Conservation (phyloP, 2,329 filamentous ascomycete genomes). For the Leptographium wingfieldii region DNA sequence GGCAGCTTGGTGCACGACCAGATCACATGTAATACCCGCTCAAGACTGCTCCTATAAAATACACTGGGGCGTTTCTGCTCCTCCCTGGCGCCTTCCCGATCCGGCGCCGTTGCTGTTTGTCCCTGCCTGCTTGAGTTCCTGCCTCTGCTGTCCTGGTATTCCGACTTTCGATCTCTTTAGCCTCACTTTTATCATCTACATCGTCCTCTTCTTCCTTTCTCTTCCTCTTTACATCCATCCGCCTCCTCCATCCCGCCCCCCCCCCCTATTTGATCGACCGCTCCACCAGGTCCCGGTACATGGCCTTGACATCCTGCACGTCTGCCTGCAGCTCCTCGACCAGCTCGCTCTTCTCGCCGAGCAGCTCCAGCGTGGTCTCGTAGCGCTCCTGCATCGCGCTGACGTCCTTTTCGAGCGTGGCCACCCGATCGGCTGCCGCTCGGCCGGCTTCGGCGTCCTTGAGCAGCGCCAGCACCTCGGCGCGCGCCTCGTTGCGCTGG, state of each 20-base stretch:
- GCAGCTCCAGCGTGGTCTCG: conserved; percentile 81
- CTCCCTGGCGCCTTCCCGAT: not conserved
- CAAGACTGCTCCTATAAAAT: not conserved
- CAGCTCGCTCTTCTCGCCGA: conserved; percentile 93
- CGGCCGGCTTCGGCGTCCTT: conserved; percentile 66
- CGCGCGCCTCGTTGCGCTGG: conserved; percentile 87
- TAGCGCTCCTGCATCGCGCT: conserved; percentile 62
- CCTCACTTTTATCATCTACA: not conserved
- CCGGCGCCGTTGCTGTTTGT: not conserved
- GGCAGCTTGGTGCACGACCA: not conserved
- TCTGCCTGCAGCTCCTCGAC: conserved; percentile 85
- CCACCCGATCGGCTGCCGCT: conserved; percentile 44
- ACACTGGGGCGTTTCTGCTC: not conserved
- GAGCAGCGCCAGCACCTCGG: conserved; percentile 84
- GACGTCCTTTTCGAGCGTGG: conserved; percentile 54
- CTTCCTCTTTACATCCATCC: not conserved
- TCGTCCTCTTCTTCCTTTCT: not conserved
- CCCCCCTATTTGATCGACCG: conserved; percentile 44
- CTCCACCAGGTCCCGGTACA: conserved; percentile 89
- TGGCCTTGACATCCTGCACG: conserved; percentile 85
- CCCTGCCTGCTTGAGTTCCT: not conserved
- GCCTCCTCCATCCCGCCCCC: not conserved
- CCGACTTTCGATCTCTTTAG: not conserved
- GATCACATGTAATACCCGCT: not conserved
- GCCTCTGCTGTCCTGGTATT: not conserved